A percentile compares a stretch with the other conserved stretches of the same genome.
phyloP scores from a whole-genome alignment of 1,139 yeast species.

The Yamadazyma spencermartinsiae region DNA sequence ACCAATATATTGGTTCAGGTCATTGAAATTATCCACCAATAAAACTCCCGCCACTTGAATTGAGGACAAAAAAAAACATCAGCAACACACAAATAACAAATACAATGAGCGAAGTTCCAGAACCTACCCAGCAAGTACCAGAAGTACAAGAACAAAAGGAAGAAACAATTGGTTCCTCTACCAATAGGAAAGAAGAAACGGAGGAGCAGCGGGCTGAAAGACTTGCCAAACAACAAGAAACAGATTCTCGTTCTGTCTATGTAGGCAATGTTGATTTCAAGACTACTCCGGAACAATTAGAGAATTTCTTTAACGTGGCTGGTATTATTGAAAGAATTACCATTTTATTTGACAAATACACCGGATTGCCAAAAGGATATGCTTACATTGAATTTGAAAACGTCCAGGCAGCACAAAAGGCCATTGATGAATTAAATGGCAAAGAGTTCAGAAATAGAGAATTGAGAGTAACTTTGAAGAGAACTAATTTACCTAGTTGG shows the following conservation, averaged over 20 bases:
- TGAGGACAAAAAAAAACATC: too few species aligned
- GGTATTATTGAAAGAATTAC: slow-evolving; percentile 43
- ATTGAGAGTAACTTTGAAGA: slow-evolving; percentile 36
- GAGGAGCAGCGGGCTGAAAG: slow-evolving; percentile 31
- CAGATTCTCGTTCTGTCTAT: slow-evolving; percentile 40
- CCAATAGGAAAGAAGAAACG: slow-evolving; percentile 18
- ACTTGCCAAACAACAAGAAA: slow-evolving; percentile 33
- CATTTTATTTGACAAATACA: slow-evolving; percentile 36
- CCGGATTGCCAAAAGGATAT: slow-evolving; percentile 47
- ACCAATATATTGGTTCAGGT: too few species aligned
- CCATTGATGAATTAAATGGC: slow-evolving; percentile 39
- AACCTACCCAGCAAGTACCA: slow-evolving; percentile 5
- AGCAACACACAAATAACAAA: too few species aligned
- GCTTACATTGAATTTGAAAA: slow-evolving; percentile 44
- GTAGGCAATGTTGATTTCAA: slow-evolving; percentile 47
- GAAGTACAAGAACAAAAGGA: slow-evolving; percentile 3
- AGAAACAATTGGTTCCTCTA: background rate
- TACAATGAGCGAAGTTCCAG: slow-evolving; percentile 11
- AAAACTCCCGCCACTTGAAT: too few species aligned
- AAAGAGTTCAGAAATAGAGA: slow-evolving; percentile 37
- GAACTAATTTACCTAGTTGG: slow-evolving; percentile 41
- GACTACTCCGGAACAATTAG: slow-evolving; percentile 44
- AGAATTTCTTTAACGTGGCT: slow-evolving; percentile 32
- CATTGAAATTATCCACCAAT: too few species aligned
- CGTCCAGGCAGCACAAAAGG: slow-evolving; percentile 29